Evolutionary conservation across 2,329 filamentous ascomycete genomes (phyloP), one percentile per base, ranked within the genome.

Genomic region (Exophiala viscosa): DNA sequence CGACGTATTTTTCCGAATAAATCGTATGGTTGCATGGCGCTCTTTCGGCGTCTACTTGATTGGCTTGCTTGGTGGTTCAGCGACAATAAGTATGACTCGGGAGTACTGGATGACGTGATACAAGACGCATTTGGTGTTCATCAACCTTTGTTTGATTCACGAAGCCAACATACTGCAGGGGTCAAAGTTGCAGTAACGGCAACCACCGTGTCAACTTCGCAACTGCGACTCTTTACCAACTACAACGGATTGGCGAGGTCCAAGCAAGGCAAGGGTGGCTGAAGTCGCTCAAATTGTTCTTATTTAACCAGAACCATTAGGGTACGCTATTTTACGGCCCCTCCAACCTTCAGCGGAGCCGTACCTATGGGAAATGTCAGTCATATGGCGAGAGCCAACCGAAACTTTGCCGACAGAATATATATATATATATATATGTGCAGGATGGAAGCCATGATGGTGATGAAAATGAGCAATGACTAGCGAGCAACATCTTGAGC

Each of bases 71-170:
- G 45, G 45, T 36, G 36, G n/a, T 14, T 48, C 33, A 34, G 45
- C 9, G 45, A 48, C 45, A 48, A 36, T 33, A 48, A 48, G 17
- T 48, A 48, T 48, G 45, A 48, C 45, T 40, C 45, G 14, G 18
- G 20, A 23, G 35, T 31, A n/a, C 32, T 48, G 35, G 45, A 48
- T 20, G 20, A 34, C 14, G 45, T 39, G 33, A 39, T 48, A 18
- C 45, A 48, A 48, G 18, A 48, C 18, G 45, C 45, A 17, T 48
- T 48, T 36, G 45, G 44, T 36, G 34, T 36, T 36, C 34, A 36
- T 18, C 47, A 45, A 33, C 47, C 13, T n/a, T n/a, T 50, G 39
- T 50, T 50, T 20, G 39, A 36, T 18, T 38, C 39, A 44, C 23
- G n/a, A 23, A 14, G 14, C 13, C 38, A 45, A 34, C 39, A 15